Base-by-base conservation (phyloP, 768 basidiomycete species). In the Russula griseocarnosa region DNA sequence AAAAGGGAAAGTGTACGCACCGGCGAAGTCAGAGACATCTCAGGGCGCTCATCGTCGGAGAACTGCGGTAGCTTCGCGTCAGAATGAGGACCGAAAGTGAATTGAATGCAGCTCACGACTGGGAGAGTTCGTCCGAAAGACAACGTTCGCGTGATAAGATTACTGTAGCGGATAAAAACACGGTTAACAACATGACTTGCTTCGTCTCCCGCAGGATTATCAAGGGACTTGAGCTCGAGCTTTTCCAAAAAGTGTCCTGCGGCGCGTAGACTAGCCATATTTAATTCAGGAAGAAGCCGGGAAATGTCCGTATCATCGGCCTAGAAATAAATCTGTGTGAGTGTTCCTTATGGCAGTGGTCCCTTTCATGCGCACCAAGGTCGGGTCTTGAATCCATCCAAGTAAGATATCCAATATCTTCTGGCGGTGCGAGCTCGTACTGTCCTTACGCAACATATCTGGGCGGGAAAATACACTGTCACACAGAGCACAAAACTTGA, bases 111-210 rank as follows among this genome's bases (percentile, higher is more conserved):
- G 50, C 70, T 57, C 42, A 74, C 73, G n/a, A 60, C 61, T 14
- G 68, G 70, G 20, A 85, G 86, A 36, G 74, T 67, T 55, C 82
- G 82, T 66, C 77, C 81, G 4, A 79, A 73, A 34, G 85, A 83
- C 53, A 90, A 76, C 5, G 83, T 83, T 67, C 82, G 80, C 32
- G 89, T 76, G 50, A 95, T 78, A 26, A 86, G 79, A 16, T 78
- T 79, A 32, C 87, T 85, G 70, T 94, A 92, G 58, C 85, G 86
- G 69, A 86, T 86, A 76, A 95, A 95, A 30, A 92, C 73, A 28
- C 93, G 79, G 2, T 90, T 87, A 20, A 90, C 82, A 11, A 85
- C 83, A 70, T 91, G 88, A 0, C 81, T 79, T 28, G 81, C 76
- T 64, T 90, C 88, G 64, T 90, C 84, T 18, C 83, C 81, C 38